Evolutionary conservation across 2,329 filamentous ascomycete species (phyloP).

Genomic region (Colletotrichum chrysophilum): DNA sequence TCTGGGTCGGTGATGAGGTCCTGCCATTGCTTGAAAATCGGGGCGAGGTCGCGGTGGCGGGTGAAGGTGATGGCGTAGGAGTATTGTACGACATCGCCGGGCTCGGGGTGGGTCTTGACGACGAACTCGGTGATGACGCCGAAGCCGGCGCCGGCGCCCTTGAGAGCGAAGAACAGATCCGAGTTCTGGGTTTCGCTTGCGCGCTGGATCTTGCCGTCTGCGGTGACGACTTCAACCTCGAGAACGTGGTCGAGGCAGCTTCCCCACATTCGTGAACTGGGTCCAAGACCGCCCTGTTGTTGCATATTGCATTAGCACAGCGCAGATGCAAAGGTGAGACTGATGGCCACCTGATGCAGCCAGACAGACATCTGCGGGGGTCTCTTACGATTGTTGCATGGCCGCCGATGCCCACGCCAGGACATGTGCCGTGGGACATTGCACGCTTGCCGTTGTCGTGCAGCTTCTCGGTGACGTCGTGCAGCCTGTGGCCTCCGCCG

Average conservation of each 20-base stretch:
- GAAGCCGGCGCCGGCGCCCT: constrained; percentile 61
- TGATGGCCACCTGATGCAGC: background rate
- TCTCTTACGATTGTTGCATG: constrained; percentile 59
- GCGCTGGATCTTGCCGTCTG: constrained; percentile 54
- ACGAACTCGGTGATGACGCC: constrained; percentile 64
- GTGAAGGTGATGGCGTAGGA: constrained; percentile 59
- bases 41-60: constrained; percentile 50
- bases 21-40: constrained; percentile 64
- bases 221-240: constrained; percentile 61
- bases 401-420: constrained; percentile 62
- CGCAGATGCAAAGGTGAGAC: background rate
- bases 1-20: constrained; percentile 56
- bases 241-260: constrained; percentile 59
- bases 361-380: background rate
- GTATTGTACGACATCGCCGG: constrained; percentile 62
- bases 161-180: constrained; percentile 63
- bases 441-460: constrained; percentile 59
- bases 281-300: constrained; percentile 59
- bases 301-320: background rate
- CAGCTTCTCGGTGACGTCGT: constrained; percentile 54
- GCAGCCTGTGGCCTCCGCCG: constrained; percentile 58
- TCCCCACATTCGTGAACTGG: constrained; percentile 66
- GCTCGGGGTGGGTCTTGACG: constrained; percentile 60
- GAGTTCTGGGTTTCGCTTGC: constrained; percentile 52
- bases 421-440: constrained; percentile 65